A percentile compares a stretch with the other conserved stretches of the same genome.
Conservation (phyloP, 129 eudicot species). For the Sambucus nigra region DNA sequence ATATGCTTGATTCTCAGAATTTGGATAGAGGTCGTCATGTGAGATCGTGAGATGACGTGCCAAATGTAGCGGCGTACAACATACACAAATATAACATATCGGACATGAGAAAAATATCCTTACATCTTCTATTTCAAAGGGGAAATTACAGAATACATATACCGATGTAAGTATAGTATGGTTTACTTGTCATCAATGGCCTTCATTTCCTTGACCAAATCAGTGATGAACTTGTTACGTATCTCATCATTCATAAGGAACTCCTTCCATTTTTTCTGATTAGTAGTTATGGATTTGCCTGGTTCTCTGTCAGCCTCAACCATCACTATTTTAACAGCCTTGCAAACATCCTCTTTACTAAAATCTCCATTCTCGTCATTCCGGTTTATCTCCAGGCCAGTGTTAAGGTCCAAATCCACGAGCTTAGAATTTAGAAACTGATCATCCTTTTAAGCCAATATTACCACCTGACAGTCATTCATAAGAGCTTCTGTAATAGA, state of each 20-base stretch:
- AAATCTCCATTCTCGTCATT: conserved; percentile 58
- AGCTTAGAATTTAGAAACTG: conserved; percentile 35
- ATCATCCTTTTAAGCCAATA: conserved; percentile 38
- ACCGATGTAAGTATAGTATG: too few relatives aligned
- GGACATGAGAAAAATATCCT: too few relatives aligned
- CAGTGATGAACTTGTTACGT: conserved; percentile 16
- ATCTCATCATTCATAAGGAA: conserved; percentile 27
- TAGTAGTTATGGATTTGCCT: conserved; percentile 14
- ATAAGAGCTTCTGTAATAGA: conserved; percentile 43
- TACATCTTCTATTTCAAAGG: too few relatives aligned
- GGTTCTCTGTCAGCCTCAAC: conserved; percentile 22
- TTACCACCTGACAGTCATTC: conserved; percentile 39
- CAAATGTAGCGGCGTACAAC: too few relatives aligned
- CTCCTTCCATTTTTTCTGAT: conserved; percentile 41
- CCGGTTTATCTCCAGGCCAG: conserved; percentile 44
- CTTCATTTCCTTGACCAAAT: conserved; percentile 31
- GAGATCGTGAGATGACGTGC: too few relatives aligned
- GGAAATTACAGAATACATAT: too few relatives aligned
- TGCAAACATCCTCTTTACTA: conserved; percentile 28
- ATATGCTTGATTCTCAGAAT: too few relatives aligned
- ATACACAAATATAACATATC: too few relatives aligned
- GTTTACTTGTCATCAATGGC: conserved; percentile 6
- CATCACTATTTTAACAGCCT: conserved; percentile 34
- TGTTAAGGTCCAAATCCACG: conserved; percentile 28
- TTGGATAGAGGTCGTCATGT: too few relatives aligned